Conservation (phyloP, 2,329 filamentous ascomycete genomes). For the Periconia sp. region DNA sequence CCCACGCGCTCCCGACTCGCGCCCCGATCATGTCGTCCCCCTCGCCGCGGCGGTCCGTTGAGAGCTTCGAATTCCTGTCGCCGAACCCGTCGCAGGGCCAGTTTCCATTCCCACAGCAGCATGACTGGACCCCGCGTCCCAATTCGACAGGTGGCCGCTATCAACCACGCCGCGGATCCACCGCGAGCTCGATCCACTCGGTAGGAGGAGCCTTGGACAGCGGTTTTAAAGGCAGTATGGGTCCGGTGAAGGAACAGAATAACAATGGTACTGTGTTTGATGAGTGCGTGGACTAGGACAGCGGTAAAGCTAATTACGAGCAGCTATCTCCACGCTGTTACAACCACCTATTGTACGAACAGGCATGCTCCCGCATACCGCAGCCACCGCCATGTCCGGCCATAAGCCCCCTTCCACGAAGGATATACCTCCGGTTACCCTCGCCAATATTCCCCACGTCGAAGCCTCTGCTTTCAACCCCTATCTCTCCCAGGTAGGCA, state of each 20-base stretch:
- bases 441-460: conserved; percentile 86
- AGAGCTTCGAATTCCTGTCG: conserved; percentile 56
- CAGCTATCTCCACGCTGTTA: conserved; percentile 91
- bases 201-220: conserved; percentile 84
- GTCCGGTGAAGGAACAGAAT: conserved; percentile 72
- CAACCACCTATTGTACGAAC: conserved; percentile 90
- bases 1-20: conserved; percentile 30
- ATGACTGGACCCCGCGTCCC: conserved; percentile 59
- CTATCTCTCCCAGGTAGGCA: conserved; percentile 85
- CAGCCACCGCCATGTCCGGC: conserved; percentile 70
- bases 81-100: conserved; percentile 48
- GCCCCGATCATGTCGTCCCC: conserved; percentile 49
- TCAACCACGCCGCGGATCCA: conserved; percentile 74
- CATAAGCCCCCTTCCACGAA: conserved; percentile 83
- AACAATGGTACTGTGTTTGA: conserved; percentile 74
- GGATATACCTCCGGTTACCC: conserved; percentile 91
- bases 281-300: no score
- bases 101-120: conserved; percentile 65
- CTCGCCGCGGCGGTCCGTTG: conserved; percentile 53
- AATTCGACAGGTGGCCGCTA: conserved; percentile 55
- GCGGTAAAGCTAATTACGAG: conserved; percentile 23
- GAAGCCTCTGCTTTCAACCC: conserved; percentile 80
- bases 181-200: conserved; percentile 85
- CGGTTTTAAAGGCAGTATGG: conserved; percentile 62
- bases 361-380: conserved; percentile 79